phyloP scores from a whole-genome alignment of 2,329 filamentous ascomycete genomes.

The Madurella fahalii region DNA sequence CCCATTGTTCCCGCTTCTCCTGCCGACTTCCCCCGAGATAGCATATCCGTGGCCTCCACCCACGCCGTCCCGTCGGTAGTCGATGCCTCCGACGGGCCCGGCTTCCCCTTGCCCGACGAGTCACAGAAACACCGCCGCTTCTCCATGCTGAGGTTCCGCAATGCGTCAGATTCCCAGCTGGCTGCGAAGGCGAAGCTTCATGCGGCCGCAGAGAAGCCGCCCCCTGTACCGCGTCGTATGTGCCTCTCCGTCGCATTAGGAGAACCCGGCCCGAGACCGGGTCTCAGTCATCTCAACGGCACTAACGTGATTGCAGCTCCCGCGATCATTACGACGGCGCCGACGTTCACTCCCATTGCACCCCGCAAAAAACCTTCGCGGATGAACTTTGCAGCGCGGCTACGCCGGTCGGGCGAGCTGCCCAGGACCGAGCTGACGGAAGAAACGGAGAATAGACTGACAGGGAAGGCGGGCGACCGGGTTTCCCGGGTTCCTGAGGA shows the following conservation, averaged over 20 bases:
- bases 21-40: slow-evolving; percentile 30
- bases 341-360: slow-evolving; percentile 61
- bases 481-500: slow-evolving; percentile 36
- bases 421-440: slow-evolving; percentile 35
- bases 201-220: slow-evolving; percentile 47
- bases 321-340: slow-evolving; percentile 86
- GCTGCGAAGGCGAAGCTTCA: slow-evolving; percentile 71
- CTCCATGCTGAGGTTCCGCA: slow-evolving; percentile 76
- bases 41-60: slow-evolving; percentile 27
- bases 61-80: slow-evolving; percentile 23
- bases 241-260: slow-evolving; percentile 22
- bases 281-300: slow-evolving; percentile 20
- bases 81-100: slow-evolving; percentile 35
- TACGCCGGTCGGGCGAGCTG: slow-evolving; percentile 50
- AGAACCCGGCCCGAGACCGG: slow-evolving; percentile 7
- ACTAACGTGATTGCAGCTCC: slow-evolving; percentile 46
- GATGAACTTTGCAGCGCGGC: slow-evolving; percentile 49
- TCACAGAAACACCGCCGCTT: slow-evolving; percentile 57
- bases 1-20: slow-evolving; percentile 29
- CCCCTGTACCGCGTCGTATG: slow-evolving; percentile 57
- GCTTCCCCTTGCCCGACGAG: slow-evolving; percentile 51
- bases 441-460: slow-evolving; percentile 23
- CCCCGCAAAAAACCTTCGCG: slow-evolving; percentile 54
- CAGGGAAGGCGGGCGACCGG: slow-evolving; percentile 40
- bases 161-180: slow-evolving; percentile 89